Conservation (phyloP, 179 eudicot genomes). For the Nepenthes alata region DNA sequence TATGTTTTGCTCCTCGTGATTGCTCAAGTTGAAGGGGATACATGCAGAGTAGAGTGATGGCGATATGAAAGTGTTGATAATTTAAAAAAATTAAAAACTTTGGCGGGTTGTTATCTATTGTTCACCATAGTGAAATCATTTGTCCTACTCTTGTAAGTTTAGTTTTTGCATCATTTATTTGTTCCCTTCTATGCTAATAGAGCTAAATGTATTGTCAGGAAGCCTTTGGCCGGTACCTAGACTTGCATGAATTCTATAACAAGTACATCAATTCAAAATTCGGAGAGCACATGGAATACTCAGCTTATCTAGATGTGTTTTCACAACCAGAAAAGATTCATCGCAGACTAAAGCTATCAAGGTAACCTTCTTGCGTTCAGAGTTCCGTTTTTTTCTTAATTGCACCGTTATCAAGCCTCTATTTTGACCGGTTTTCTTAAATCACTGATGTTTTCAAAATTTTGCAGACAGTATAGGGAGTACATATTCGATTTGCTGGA, state of each 20-base stretch:
- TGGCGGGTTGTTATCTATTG: no score
- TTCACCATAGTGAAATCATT: neutral
- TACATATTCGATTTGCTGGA: constrained; percentile 65
- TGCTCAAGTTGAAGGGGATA: no score
- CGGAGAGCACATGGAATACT: constrained; percentile 70
- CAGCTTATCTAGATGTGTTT: constrained; percentile 59
- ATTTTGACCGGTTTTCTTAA: neutral
- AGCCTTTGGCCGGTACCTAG: constrained; percentile 77
- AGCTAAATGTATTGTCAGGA: constrained; percentile 41
- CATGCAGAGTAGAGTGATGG: no score
- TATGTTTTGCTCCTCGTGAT: no score
- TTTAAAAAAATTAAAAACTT: no score
- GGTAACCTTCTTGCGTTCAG: constrained; percentile 22
- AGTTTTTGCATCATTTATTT: neutral
- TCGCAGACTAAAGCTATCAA: constrained; percentile 52
- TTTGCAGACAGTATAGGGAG: constrained; percentile 68
- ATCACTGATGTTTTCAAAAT: neutral
- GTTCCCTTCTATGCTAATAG: constrained; percentile 2
- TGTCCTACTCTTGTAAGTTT: no score
- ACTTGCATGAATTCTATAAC: constrained; percentile 81
- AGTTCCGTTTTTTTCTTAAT: neutral
- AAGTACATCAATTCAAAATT: constrained; percentile 79
- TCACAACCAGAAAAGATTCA: constrained; percentile 54
- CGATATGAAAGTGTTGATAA: no score
- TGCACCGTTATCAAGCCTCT: neutral